Evolutionary conservation across 2,329 filamentous ascomycete genomes (phyloP), one percentile per base, ranked within the genome.

Genomic region (Delphinella strobiligena): DNA sequence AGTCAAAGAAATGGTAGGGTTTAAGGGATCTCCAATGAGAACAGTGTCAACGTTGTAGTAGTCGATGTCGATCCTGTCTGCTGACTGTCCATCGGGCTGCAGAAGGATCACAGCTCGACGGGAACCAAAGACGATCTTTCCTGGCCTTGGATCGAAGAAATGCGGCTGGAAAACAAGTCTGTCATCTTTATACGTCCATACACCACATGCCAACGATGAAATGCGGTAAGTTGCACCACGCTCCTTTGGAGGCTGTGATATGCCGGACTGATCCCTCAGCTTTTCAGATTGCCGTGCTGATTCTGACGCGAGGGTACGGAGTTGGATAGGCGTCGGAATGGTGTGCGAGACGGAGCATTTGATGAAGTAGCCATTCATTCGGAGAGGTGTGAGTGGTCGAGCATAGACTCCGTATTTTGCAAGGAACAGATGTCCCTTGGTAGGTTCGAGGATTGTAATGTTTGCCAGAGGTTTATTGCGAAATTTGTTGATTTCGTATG

Each of bases 401-500:
- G 41, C 24, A 24, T 45, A 19, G 1, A 51, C 45, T 4, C 61
- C 60, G 43, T 61, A 55, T 4, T 36, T 34, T 5, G 46, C 37
- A 4, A 74, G 52, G 47, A 75, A 74, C 2, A 32, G 46, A n/a
- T 58, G 42, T 0, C 58, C 69, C 15, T 66, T 61, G 1, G 46
- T 37, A 2, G 35, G 16, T 39, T 61, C 55, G 1, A 67, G 58
- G 16, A 75, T 61, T 0, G 69, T 71, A 31, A 75, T 45, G 10
- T 55, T 59, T 0, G 64, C 72, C 45, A 58, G 61, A 4, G 46
- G 44, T 40, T 63, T 68, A 24, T 50, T 53, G 11, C 44, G 50
- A 3, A 57, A 51, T 45, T 72, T 72, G 22, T 64, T 56, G 34
- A 63, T 63, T 34, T 67, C 54, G 45, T 61, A 71, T 19, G 55